Conservation (phyloP, 2,329 filamentous ascomycete species). For the Diaporthe sp. region DNA sequence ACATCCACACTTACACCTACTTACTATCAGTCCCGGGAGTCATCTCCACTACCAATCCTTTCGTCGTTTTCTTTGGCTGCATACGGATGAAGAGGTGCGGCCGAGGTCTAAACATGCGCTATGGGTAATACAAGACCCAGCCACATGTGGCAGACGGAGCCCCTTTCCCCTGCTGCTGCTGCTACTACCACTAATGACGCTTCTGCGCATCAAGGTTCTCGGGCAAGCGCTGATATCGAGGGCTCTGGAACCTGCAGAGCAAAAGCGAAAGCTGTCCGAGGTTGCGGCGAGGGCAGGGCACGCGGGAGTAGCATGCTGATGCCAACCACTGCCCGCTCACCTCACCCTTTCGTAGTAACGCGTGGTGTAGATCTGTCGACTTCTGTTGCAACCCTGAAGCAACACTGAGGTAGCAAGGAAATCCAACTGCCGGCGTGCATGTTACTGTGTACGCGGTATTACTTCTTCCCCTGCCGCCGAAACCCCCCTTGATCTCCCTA, state of each 20-base stretch:
- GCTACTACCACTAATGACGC: background rate
- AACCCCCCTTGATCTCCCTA: background rate
- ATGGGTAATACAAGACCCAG: background rate
- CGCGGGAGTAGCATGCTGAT: background rate
- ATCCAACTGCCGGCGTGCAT: slow-evolving; percentile 7
- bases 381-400: background rate
- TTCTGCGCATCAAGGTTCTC: background rate
- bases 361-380: background rate
- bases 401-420: background rate
- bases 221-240: background rate
- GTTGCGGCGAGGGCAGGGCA: background rate
- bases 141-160: background rate
- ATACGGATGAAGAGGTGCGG: background rate
- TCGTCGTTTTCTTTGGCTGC: background rate
- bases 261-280: background rate
- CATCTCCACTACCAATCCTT: background rate
- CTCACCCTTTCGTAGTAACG: background rate
- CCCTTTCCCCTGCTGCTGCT: slow-evolving; percentile 7
- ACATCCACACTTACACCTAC: background rate
- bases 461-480: background rate
- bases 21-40: background rate
- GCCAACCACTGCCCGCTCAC: background rate
- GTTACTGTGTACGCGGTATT: background rate
- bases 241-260: background rate
- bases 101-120: background rate